Evolutionary conservation across 805 yeast species (phyloP).

Genomic region (Starmerella sp.): DNA sequence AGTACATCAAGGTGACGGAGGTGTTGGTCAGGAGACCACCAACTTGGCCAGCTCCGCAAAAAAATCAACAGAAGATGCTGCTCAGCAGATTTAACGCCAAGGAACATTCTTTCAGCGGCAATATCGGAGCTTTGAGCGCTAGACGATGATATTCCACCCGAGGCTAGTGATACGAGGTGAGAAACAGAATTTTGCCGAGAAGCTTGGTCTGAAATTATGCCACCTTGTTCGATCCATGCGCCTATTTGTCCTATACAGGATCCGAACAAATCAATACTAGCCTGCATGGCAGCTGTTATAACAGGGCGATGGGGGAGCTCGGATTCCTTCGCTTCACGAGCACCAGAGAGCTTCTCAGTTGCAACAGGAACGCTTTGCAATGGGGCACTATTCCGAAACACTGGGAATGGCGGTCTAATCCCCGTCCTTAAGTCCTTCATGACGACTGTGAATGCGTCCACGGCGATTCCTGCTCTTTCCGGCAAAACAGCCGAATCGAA

Average conservation of each 20-base stretch:
- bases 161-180: conserved; percentile 17
- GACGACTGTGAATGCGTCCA: conserved; percentile 61
- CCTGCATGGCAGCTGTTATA: conserved; percentile 17
- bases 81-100: conserved; percentile 15
- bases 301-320: conserved; percentile 18
- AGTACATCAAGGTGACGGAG: conserved; percentile 62
- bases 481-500: conserved; percentile 50
- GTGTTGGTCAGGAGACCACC: conserved; percentile 40
- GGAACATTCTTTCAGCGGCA: background rate
- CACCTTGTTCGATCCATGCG: conserved; percentile 18
- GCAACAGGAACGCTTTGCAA: background rate
- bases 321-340: conserved; percentile 12
- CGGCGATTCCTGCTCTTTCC: conserved; percentile 59
- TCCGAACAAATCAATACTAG: conserved; percentile 23
- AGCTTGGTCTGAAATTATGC: conserved; percentile 2
- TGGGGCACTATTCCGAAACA: background rate
- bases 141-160: conserved; percentile 7
- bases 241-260: conserved; percentile 20
- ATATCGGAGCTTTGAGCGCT: background rate
- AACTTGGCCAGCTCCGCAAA: conserved; percentile 66
- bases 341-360: conserved; percentile 9
- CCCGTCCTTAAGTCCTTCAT: conserved; percentile 48
- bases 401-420: conserved; percentile 58
- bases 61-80: conserved; percentile 13
- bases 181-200: conserved; percentile 23